Conservation (phyloP, 2,329 filamentous ascomycete genomes). For the Metarhizium rileyi region DNA sequence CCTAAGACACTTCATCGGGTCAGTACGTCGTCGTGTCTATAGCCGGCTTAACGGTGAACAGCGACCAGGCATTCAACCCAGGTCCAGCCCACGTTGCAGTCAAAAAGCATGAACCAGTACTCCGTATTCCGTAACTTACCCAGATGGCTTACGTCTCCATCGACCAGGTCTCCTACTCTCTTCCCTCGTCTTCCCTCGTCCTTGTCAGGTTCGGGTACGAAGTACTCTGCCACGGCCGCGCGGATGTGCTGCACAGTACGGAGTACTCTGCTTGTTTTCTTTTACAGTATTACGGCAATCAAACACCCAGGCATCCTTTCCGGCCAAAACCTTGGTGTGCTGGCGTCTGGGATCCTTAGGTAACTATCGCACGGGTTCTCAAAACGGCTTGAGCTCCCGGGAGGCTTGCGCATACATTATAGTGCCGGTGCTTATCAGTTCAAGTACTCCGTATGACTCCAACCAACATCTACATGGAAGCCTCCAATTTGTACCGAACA, state of each 20-base stretch:
- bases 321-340: too few species aligned
- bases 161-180: not conserved
- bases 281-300: not conserved
- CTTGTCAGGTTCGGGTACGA: not conserved
- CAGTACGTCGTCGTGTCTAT: not conserved
- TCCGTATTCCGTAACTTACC: too few species aligned
- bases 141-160: not conserved
- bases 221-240: not conserved
- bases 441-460: too few species aligned
- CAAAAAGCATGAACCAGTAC: not conserved
- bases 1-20: not conserved
- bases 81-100: not conserved
- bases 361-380: not conserved
- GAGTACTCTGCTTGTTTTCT: not conserved
- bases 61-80: too few species aligned
- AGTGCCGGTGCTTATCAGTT: too few species aligned
- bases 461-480: not conserved
- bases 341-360: not conserved
- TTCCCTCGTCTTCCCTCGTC: too few species aligned
- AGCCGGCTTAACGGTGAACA: not conserved
- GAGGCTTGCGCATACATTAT: too few species aligned
- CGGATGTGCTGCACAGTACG: not conserved
- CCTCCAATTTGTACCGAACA: not conserved
- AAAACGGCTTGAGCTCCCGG: too few species aligned
- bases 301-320: too few species aligned